Conservation (phyloP, 371 early-diverging fungal species). For the Nematocida sp. region DNA sequence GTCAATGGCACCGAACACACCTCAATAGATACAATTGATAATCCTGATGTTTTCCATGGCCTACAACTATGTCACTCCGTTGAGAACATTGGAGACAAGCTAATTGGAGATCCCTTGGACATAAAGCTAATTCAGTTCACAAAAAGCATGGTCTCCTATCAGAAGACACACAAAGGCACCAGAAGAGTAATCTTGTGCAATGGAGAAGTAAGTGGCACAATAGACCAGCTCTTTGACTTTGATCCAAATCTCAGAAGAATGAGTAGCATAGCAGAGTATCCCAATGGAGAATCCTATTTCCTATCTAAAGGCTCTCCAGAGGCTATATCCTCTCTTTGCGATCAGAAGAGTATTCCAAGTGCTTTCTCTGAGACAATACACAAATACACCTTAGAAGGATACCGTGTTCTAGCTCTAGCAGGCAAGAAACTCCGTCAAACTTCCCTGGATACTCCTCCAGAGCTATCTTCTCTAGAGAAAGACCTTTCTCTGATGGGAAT, state of each 20-base stretch:
- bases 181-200: background rate
- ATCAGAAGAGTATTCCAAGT: conserved; percentile 13
- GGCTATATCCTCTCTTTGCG: conserved; percentile 38
- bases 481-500: conserved; percentile 82
- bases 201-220: background rate
- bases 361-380: conserved; percentile 50
- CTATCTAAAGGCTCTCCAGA: conserved; percentile 64
- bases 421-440: conserved; percentile 48
- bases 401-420: conserved; percentile 62
- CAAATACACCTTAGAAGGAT: conserved; percentile 54
- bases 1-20: conserved; percentile 8
- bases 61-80: conserved; percentile 91
- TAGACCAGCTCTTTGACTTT: conserved; percentile 76
- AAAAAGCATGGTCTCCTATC: conserved; percentile 67
- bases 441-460: background rate
- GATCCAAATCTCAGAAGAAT: conserved; percentile 78
- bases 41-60: conserved; percentile 62
- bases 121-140: conserved; percentile 94
- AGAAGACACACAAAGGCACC: background rate
- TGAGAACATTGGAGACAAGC: conserved; percentile 75
- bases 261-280: conserved; percentile 73
- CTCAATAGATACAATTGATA: conserved; percentile 11
- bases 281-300: conserved; percentile 8
- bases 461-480: conserved; percentile 67
- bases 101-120: conserved; percentile 93